phyloP scores from a whole-genome alignment of 768 basidiomycete genomes.

The Botryobasidium botryosum region DNA sequence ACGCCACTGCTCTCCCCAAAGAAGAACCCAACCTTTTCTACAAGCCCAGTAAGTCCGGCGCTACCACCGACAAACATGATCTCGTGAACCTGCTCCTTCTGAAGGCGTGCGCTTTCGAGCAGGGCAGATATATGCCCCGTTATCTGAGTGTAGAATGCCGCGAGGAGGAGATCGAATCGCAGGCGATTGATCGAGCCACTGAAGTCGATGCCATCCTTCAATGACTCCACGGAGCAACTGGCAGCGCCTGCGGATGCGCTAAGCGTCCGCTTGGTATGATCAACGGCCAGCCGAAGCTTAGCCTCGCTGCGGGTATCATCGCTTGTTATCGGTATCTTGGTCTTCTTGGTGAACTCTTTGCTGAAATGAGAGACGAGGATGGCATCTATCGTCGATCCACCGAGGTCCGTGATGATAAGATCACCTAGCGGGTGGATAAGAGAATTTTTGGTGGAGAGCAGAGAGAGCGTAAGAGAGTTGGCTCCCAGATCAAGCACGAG shows the following conservation, averaged over 20 bases:
- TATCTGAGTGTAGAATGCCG: conserved; percentile 12
- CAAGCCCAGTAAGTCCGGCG: conserved; percentile 12
- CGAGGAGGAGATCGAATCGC: conserved; percentile 20
- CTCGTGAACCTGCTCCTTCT: conserved; percentile 16
- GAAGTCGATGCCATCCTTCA: conserved; percentile 87
- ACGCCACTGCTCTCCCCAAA: conserved; percentile 14
- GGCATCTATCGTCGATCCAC: conserved; percentile 61
- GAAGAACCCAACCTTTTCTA: conserved; percentile 9
- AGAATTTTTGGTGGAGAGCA: conserved; percentile 55
- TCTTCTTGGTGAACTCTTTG: conserved; percentile 95
- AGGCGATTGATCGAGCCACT: conserved; percentile 49
- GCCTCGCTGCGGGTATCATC: conserved; percentile 74
- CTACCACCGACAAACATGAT: conserved; percentile 16
- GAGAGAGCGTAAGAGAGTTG: conserved; percentile 47
- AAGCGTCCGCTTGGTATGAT: conserved; percentile 87
- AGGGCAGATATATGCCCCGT: conserved; percentile 10
- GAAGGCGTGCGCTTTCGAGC: conserved; percentile 9
- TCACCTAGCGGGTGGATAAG: conserved; percentile 44
- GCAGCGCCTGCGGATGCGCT: conserved; percentile 76
- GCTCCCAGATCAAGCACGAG: conserved; percentile 70
- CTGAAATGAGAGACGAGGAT: conserved; percentile 82
- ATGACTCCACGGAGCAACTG: conserved; percentile 80
- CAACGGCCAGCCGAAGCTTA: conserved; percentile 83
- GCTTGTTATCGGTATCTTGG: conserved; percentile 42
- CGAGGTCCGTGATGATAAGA: conserved; percentile 25